These are phyloP conservation scores for Spatholobus suberectus DNA, from an alignment of 306 rosid genomes.

Conservation along the genomic window DNA sequence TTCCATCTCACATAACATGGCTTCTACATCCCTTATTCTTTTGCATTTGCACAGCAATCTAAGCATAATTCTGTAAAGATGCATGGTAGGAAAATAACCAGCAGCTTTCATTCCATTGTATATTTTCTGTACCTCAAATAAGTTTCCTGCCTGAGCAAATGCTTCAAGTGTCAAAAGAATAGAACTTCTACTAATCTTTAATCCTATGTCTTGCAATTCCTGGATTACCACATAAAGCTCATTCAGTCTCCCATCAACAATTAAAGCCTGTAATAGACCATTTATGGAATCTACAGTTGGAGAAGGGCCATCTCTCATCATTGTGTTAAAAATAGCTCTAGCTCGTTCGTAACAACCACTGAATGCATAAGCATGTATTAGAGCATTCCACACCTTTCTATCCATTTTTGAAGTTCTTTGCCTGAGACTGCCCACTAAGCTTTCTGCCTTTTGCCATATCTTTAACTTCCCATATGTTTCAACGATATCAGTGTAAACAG, in stretches of 20 bases:
- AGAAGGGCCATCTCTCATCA: slow-evolving; percentile 94
- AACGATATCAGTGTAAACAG: slow-evolving; percentile 60
- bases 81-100: slow-evolving; percentile 90
- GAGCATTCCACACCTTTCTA: slow-evolving; percentile 93
- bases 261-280: slow-evolving; percentile 80
- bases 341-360: slow-evolving; percentile 93
- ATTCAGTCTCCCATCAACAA: slow-evolving; percentile 77
- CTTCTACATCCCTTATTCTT: slow-evolving; percentile 79
- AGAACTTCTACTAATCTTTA: slow-evolving; percentile 88
- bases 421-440: slow-evolving; percentile 78
- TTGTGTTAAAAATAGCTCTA: slow-evolving; percentile 88
- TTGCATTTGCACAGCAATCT: slow-evolving; percentile 72
- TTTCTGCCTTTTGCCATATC: slow-evolving; percentile 92
- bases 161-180: slow-evolving; percentile 90
- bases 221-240: slow-evolving; percentile 87
- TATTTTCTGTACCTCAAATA: slow-evolving; percentile 91
- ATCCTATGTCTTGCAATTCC: slow-evolving; percentile 96
- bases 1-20: slow-evolving; percentile 83
- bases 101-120: slow-evolving; percentile 97
- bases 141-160: slow-evolving; percentile 75
- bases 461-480: slow-evolving; percentile 83
- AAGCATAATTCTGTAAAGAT: slow-evolving; percentile 82
- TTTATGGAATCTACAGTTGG: slow-evolving; percentile 86
- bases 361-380: slow-evolving; percentile 82
- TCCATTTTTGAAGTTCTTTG: slow-evolving; percentile 61